Evolutionary conservation across 2,329 filamentous ascomycete genomes (phyloP).

Genomic region (Aspergillus arachidicola): DNA sequence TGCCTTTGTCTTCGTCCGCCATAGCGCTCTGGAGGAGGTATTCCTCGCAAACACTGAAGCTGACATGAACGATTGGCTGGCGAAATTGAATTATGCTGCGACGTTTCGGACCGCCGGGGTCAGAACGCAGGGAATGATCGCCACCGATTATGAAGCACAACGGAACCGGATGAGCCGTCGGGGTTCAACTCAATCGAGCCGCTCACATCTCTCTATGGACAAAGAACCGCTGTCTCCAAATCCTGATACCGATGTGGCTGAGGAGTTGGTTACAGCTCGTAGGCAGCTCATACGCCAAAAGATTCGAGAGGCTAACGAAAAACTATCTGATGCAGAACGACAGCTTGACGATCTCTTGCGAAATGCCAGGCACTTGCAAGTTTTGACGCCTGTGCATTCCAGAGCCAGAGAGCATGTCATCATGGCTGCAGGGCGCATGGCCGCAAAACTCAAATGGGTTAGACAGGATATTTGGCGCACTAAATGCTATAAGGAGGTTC

Average conservation of each 20-base stretch:
- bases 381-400: constrained; percentile 87
- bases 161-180: constrained; percentile 63
- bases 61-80: constrained; percentile 96
- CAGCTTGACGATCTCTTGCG: constrained; percentile 80
- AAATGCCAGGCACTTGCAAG: constrained; percentile 86
- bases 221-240: constrained; percentile 74
- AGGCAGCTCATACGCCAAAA: constrained; percentile 81
- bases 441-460: constrained; percentile 91
- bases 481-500: constrained; percentile 86
- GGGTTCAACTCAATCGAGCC: constrained; percentile 58
- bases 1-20: constrained; percentile 86
- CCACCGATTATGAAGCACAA: constrained; percentile 83
- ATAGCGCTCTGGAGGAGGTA: constrained; percentile 84
- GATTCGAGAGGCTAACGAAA: constrained; percentile 80
- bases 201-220: constrained; percentile 66
- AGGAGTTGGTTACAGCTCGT: constrained; percentile 81
- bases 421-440: constrained; percentile 79
- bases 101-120: constrained; percentile 92
- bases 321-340: constrained; percentile 70
- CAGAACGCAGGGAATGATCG: constrained; percentile 83
- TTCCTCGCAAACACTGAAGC: constrained; percentile 86
- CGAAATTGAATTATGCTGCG: constrained; percentile 93
- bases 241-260: constrained; percentile 75
- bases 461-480: constrained; percentile 90
- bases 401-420: constrained; percentile 85